Evolutionary conservation across 1,284 basidiomycete genomes (phyloP).

Genomic region (Tilletia setariae): DNA sequence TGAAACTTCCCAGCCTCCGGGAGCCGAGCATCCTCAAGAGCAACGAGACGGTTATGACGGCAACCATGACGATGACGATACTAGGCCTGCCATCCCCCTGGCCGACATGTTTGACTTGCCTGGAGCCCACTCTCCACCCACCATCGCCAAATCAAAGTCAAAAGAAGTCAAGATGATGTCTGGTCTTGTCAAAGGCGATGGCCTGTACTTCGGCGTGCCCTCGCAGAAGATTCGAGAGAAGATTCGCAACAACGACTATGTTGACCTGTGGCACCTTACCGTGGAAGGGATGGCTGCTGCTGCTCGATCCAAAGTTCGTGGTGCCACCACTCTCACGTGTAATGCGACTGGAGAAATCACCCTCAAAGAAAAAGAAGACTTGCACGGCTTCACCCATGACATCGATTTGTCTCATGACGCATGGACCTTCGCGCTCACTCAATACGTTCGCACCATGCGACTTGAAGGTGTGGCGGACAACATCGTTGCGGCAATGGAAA

Average conservation of each 20-base stretch:
- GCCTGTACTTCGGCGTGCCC: neutral
- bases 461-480: neutral
- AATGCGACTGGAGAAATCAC: too few relatives aligned
- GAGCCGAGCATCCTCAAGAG: too few relatives aligned
- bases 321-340: too few relatives aligned
- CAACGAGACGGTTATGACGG: too few relatives aligned
- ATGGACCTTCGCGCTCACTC: neutral
- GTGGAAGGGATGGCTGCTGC: neutral
- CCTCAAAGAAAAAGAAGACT: neutral
- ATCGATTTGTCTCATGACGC: neutral
- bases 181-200: too few relatives aligned
- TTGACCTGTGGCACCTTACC: neutral
- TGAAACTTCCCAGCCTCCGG: too few relatives aligned
- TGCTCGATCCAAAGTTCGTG: neutral
- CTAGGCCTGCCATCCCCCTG: too few relatives aligned
- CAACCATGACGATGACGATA: too few relatives aligned
- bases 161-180: too few relatives aligned
- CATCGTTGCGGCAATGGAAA: neutral
- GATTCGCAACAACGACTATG: neutral
- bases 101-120: too few relatives aligned
- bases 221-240: neutral
- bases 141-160: too few relatives aligned
- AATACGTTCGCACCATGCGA: neutral
- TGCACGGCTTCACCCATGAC: neutral
- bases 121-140: too few relatives aligned